Evolutionary conservation across 768 basidiomycete genomes (phyloP).

Genomic region (Termitomyces sp.): DNA sequence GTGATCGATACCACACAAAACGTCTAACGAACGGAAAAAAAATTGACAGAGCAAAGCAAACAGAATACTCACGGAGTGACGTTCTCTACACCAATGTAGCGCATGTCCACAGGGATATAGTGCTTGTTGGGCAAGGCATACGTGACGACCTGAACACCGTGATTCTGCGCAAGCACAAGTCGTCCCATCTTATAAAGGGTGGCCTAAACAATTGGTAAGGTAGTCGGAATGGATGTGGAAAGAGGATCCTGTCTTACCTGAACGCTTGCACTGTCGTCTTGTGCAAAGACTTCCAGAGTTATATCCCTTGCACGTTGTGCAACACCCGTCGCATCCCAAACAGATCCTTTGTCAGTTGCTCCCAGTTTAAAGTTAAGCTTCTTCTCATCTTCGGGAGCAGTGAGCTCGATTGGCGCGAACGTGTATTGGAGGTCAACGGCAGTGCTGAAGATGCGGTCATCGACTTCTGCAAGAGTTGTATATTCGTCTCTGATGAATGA

Average conservation of each 20-base stretch:
- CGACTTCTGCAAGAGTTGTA: slow-evolving; percentile 79
- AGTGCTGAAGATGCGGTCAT: slow-evolving; percentile 89
- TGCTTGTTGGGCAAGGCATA: slow-evolving; percentile 93
- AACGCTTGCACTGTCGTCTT: slow-evolving; percentile 87
- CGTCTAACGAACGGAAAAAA: neutral
- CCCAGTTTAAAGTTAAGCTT: slow-evolving; percentile 45
- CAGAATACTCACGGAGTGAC: slow-evolving; percentile 24
- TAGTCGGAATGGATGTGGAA: neutral
- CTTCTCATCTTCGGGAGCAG: slow-evolving; percentile 43
- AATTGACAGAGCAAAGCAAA: neutral
- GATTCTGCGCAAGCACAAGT: slow-evolving; percentile 62
- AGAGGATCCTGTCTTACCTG: slow-evolving; percentile 46
- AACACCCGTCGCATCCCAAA: slow-evolving; percentile 53
- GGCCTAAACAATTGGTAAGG: slow-evolving; percentile 43
- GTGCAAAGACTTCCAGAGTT: slow-evolving; percentile 79
- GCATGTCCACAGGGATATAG: slow-evolving; percentile 86
- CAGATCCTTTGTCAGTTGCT: slow-evolving; percentile 34
- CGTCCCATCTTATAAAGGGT: slow-evolving; percentile 89
- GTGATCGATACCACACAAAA: neutral
- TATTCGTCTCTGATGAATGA: slow-evolving; percentile 80
- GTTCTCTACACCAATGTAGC: slow-evolving; percentile 68
- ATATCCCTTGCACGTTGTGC: slow-evolving; percentile 50
- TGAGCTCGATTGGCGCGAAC: slow-evolving; percentile 45
- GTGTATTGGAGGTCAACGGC: slow-evolving; percentile 73
- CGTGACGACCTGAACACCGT: slow-evolving; percentile 48